Conservation (phyloP, 345 rosid species). For the Euphorbia tirucalli region DNA sequence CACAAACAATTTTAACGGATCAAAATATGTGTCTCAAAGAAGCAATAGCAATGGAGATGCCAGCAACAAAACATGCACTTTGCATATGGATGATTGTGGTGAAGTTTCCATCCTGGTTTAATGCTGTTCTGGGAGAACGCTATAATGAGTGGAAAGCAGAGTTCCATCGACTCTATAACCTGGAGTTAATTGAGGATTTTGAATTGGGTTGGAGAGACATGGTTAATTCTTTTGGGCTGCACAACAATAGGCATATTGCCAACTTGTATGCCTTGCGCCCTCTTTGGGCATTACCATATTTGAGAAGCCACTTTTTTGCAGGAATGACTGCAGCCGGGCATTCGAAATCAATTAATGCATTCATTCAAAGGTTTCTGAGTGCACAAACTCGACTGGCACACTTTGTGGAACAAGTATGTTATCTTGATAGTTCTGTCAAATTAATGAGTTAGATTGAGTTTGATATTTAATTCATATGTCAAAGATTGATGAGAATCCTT, state of each 20-base stretch:
- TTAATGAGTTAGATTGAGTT: not conserved
- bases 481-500: not conserved
- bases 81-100: slow-evolving; percentile 97
- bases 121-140: slow-evolving; percentile 84
- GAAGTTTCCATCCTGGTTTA: slow-evolving; percentile 95
- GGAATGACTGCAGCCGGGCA: slow-evolving; percentile 75
- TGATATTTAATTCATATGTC: not conserved
- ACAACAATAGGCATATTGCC: slow-evolving; percentile 74
- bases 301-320: slow-evolving; percentile 83
- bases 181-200: slow-evolving; percentile 78
- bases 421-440: slow-evolving; percentile 19
- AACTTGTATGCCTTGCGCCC: slow-evolving; percentile 67
- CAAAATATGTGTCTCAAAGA: slow-evolving; percentile 92
- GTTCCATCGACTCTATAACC: slow-evolving; percentile 76
- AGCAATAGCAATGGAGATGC: slow-evolving; percentile 85
- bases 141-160: slow-evolving; percentile 95
- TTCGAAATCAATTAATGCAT: slow-evolving; percentile 81
- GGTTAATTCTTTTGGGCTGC: slow-evolving; percentile 79
- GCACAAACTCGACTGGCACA: slow-evolving; percentile 90
- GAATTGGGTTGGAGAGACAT: slow-evolving; percentile 92
- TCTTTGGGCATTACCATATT: slow-evolving; percentile 84
- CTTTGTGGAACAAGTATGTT: slow-evolving; percentile 82
- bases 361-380: slow-evolving; percentile 87
- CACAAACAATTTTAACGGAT: slow-evolving; percentile 86
- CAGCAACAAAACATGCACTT: slow-evolving; percentile 78